These are phyloP conservation scores for Pythium dissotocum DNA, from an alignment of 352 stramenopile genomes.

Conservation along the genomic window DNA sequence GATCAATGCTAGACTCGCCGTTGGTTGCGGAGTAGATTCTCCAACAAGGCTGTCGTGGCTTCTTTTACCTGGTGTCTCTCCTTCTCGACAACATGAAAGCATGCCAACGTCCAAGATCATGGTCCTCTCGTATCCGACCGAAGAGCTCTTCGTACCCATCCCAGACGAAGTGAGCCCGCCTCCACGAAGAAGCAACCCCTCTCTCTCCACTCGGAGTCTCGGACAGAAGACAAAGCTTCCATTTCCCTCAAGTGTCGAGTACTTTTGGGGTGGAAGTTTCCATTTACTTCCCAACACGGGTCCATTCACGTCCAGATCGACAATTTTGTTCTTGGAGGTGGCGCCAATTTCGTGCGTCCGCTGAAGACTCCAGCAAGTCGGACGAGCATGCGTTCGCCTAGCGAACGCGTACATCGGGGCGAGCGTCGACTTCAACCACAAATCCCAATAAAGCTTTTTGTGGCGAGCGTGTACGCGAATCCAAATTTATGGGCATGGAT, in stretches of 20 bases:
- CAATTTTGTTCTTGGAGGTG: not conserved
- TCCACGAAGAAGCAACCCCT: not conserved
- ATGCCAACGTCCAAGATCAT: not conserved
- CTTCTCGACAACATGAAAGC: not conserved
- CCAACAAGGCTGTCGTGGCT: too few species aligned
- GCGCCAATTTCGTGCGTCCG: constrained; percentile 3
- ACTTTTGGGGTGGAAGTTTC: not conserved
- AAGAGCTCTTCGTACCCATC: not conserved
- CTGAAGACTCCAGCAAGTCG: constrained; percentile 1
- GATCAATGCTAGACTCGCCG: not conserved
- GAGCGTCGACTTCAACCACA: not conserved
- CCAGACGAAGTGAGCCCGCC: not conserved
- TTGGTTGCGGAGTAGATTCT: not conserved
- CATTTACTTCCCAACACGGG: not conserved
- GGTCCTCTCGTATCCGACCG: not conserved
- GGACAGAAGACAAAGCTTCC: not conserved
- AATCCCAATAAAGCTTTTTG: not conserved
- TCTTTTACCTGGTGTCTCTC: too few species aligned
- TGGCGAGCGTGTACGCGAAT: not conserved
- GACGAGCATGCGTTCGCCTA: not conserved
- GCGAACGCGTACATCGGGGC: not conserved
- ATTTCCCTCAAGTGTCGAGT: not conserved
- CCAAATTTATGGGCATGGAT: not conserved
- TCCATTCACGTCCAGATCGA: not conserved
- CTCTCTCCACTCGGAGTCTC: not conserved